These are phyloP conservation scores for Pyricularia pennisetigena DNA, from an alignment of 2,329 filamentous ascomycete species.

Conservation along the genomic window DNA sequence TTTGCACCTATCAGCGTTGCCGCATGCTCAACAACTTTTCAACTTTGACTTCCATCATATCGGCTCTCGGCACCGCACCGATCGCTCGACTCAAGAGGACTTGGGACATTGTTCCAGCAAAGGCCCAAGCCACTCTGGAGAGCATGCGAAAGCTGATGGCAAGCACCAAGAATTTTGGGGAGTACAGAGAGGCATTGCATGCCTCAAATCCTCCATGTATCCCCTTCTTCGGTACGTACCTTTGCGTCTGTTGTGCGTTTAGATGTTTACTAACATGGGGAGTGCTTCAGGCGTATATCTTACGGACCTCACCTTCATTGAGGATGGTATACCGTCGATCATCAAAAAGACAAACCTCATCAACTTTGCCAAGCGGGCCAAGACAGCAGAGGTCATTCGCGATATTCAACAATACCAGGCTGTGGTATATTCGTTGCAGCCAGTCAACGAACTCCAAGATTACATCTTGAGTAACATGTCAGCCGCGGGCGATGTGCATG, in stretches of 20 bases:
- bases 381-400: constrained; percentile 95
- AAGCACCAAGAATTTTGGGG: constrained; percentile 95
- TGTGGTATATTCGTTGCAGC: constrained; percentile 84
- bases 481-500: constrained; percentile 88
- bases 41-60: constrained; percentile 94
- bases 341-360: constrained; percentile 95
- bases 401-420: constrained; percentile 99
- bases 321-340: constrained; percentile 89
- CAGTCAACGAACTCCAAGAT: constrained; percentile 86
- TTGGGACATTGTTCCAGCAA: constrained; percentile 86
- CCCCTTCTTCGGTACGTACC: constrained; percentile 78
- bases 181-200: constrained; percentile 89
- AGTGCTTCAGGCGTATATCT: constrained; percentile 71
- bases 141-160: constrained; percentile 92
- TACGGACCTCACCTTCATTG: constrained; percentile 96
- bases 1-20: constrained; percentile 61
- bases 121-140: constrained; percentile 71
- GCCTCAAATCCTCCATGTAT: constrained; percentile 93
- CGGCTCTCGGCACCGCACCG: constrained; percentile 84
- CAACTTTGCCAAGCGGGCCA: constrained; percentile 96
- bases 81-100: constrained; percentile 90
- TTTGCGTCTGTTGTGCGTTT: not conserved
- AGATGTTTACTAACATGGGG: not conserved
- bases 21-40: constrained; percentile 92
- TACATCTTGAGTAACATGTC: constrained; percentile 97